phyloP scores from a whole-genome alignment of 768 basidiomycete species.

The Mycena albidolilacea region DNA sequence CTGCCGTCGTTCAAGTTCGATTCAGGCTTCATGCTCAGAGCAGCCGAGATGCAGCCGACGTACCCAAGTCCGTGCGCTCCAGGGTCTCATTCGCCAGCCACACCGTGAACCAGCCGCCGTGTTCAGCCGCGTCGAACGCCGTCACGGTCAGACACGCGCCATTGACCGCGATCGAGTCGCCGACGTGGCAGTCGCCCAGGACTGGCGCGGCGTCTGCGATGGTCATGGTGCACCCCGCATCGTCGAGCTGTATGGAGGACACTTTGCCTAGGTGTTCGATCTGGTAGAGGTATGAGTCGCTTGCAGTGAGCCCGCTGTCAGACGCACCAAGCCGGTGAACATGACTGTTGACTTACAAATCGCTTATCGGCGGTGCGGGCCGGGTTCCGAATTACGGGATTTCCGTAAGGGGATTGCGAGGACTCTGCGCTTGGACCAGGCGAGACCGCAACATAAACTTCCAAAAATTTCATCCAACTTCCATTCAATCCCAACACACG shows the following conservation, averaged over 20 bases:
- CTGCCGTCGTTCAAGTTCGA: constrained; percentile 53
- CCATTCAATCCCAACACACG: too few relatives aligned
- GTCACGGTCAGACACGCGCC: constrained; percentile 94
- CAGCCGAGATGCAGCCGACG: constrained; percentile 31
- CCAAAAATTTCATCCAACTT: too few relatives aligned
- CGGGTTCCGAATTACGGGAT: not conserved
- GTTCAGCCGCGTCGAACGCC: constrained; percentile 73
- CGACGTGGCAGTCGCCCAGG: constrained; percentile 90
- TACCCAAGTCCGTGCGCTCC: constrained; percentile 91
- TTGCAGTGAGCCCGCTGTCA: constrained; percentile 22
- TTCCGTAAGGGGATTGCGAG: not conserved
- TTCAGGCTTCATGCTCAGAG: constrained; percentile 9
- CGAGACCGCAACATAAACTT: not conserved
- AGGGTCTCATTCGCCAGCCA: constrained; percentile 98
- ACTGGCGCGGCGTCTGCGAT: constrained; percentile 81
- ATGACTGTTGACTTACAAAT: constrained; percentile 42
- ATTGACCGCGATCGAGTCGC: constrained; percentile 95
- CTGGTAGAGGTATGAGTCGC: constrained; percentile 54
- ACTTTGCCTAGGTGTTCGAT: constrained; percentile 93
- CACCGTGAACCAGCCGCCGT: constrained; percentile 90
- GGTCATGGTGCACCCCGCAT: constrained; percentile 86
- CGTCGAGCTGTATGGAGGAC: constrained; percentile 71
- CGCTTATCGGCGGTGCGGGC: not conserved
- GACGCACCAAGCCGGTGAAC: constrained; percentile 86
- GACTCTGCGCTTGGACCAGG: not conserved